Conservation (phyloP, 495 filamentous ascomycete species). For the Xylaria acuta region DNA sequence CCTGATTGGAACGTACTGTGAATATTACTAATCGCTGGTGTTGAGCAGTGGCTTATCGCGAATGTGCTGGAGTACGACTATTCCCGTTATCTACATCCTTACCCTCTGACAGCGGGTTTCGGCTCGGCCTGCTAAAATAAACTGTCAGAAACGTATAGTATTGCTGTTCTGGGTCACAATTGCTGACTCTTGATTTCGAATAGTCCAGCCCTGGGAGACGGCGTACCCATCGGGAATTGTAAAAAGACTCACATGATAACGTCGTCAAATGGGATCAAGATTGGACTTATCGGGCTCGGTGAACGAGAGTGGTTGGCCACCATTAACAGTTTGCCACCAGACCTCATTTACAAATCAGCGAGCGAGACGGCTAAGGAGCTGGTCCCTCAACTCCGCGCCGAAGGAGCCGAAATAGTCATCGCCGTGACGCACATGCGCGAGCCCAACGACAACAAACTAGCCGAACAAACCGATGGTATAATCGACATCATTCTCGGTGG, state of each 20-base stretch:
- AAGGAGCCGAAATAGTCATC: constrained; percentile 82
- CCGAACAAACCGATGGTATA: constrained; percentile 67
- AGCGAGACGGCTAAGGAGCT: constrained; percentile 72
- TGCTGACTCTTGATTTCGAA: constrained; percentile 32
- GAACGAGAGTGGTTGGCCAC: constrained; percentile 83
- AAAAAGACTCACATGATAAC: constrained; percentile 74
- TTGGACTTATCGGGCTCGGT: constrained; percentile 83
- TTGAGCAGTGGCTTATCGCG: constrained; percentile 72
- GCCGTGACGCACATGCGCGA: constrained; percentile 85
- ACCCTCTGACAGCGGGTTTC: neutral
- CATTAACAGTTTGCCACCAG: constrained; percentile 81
- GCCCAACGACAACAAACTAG: constrained; percentile 84
- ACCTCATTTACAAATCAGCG: constrained; percentile 80
- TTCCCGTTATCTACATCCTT: neutral
- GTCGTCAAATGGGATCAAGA: constrained; percentile 80
- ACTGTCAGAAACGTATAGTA: too few species aligned
- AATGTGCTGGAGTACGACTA: constrained; percentile 54
- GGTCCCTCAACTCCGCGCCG: constrained; percentile 69
- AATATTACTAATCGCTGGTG: neutral
- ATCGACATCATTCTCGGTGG: constrained; percentile 88
- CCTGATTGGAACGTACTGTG: neutral
- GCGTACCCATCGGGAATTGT: constrained; percentile 71
- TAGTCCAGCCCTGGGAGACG: constrained; percentile 78
- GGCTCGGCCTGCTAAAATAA: neutral
- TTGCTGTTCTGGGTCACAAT: neutral